Conservation (phyloP, 2,329 filamentous ascomycete genomes). For the Ceratocystis alfenasii region DNA sequence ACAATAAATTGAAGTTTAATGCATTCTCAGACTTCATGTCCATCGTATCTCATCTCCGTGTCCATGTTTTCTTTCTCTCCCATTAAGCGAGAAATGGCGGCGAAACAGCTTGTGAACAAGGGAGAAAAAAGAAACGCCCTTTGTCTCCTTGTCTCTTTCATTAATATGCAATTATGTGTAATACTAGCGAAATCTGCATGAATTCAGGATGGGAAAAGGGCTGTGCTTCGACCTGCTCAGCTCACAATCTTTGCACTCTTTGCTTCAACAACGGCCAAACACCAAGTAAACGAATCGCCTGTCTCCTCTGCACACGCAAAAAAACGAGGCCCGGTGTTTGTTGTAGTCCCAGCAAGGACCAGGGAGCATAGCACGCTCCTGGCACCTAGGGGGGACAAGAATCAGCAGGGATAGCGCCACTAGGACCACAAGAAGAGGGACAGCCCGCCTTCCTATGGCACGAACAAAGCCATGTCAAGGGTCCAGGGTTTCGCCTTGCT, state of each 20-base stretch:
- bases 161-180: not conserved
- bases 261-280: not conserved
- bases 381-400: not conserved
- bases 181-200: not conserved
- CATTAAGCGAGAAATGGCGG: not conserved
- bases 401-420: not conserved
- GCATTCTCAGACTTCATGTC: not conserved
- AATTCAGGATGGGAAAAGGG: not conserved
- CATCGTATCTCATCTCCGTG: not conserved
- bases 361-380: not conserved
- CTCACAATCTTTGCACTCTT: not conserved
- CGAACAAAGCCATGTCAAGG: too few species aligned
- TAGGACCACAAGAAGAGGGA: too few species aligned
- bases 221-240: not conserved
- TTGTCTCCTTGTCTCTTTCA: not conserved
- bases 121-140: too few species aligned
- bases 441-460: too few species aligned
- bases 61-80: not conserved
- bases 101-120: not conserved
- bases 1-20: not conserved
- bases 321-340: slow-evolving; percentile 2
- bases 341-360: not conserved
- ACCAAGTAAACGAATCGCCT: not conserved
- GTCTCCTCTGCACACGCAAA: not conserved
- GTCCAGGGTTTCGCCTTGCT: too few species aligned